phyloP scores from a whole-genome alignment of 2,329 filamentous ascomycete genomes.

The Alternaria sp. region DNA sequence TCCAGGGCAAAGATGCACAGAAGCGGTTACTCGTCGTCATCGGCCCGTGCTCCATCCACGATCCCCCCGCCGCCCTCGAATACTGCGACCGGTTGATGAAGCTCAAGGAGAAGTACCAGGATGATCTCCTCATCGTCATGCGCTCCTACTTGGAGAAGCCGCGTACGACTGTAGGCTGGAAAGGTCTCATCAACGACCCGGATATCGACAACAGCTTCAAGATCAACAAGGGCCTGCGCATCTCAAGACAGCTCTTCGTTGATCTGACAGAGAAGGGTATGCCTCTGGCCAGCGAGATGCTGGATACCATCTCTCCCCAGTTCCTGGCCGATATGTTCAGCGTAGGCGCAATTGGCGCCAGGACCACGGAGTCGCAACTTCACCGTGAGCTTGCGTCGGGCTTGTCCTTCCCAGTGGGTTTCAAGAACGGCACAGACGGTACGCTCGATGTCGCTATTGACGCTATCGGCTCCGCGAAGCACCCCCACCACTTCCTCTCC shows the following conservation, averaged over 20 bases:
- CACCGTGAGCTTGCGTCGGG: constrained; percentile 94
- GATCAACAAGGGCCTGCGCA: constrained; percentile 94
- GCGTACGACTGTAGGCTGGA: constrained; percentile 97
- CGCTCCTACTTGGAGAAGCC: constrained; percentile 98
- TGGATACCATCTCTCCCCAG: constrained; percentile 97
- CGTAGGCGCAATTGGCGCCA: constrained; percentile 91
- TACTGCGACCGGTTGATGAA: constrained; percentile 86
- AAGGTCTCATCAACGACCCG: constrained; percentile 97
- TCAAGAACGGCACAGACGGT: constrained; percentile 99
- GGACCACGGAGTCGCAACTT: constrained; percentile 94
- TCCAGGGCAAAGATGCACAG: constrained; percentile 64
- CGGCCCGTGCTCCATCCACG: constrained; percentile 96
- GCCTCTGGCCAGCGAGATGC: constrained; percentile 96
- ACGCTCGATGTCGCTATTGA: constrained; percentile 89
- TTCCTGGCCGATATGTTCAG: constrained; percentile 92
- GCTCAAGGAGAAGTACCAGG: constrained; percentile 85
- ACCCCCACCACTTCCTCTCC: constrained; percentile 95
- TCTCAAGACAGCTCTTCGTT: constrained; percentile 88
- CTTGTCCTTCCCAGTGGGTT: constrained; percentile 94
- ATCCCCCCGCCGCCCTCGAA: constrained; percentile 85
- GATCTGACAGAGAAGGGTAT: constrained; percentile 91
- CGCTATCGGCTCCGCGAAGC: constrained; percentile 88
- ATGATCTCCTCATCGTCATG: constrained; percentile 95
- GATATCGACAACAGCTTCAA: constrained; percentile 98
- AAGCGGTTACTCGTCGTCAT: constrained; percentile 77